Percentiles rank a stretch among this genome's conserved stretches.
Conservation (phyloP, 257 asterid species). For the Rubia yunnanensis region DNA sequence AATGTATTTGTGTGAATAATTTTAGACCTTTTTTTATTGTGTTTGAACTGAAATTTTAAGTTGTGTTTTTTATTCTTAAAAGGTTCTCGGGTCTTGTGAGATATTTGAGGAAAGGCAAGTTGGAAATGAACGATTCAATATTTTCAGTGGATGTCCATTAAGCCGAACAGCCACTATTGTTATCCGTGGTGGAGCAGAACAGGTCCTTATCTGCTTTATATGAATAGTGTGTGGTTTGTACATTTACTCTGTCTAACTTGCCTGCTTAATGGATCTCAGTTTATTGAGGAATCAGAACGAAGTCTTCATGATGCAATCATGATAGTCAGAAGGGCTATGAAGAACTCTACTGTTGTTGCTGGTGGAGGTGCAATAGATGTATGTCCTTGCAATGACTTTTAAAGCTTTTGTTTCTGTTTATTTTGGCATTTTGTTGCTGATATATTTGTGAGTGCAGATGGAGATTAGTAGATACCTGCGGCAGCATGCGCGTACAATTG, state of each 20-base stretch:
- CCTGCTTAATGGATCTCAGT: constrained; percentile 25
- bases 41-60: neutral
- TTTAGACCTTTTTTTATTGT: neutral
- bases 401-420: neutral
- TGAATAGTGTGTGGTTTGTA: neutral
- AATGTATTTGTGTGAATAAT: neutral
- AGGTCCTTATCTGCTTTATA: constrained; percentile 32
- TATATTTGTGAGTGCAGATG: constrained; percentile 42
- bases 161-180: constrained; percentile 88
- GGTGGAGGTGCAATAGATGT: constrained; percentile 97
- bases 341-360: constrained; percentile 81
- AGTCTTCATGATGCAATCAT: constrained; percentile 34
- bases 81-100: constrained; percentile 84
- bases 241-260: constrained; percentile 15
- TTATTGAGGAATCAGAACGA: constrained; percentile 35
- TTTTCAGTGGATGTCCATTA: constrained; percentile 86
- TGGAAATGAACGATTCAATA: constrained; percentile 90
- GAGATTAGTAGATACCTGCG: constrained; percentile 79
- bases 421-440: constrained; percentile 8
- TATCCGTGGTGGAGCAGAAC: constrained; percentile 98
- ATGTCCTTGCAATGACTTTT: constrained; percentile 21
- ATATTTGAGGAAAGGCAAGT: constrained; percentile 88
- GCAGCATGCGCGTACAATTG: constrained; percentile 80
- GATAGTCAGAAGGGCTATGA: constrained; percentile 67
- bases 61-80: constrained; percentile 5